Evolutionary conservation across 1,284 basidiomycete genomes (phyloP).

Genomic region (Entoloma clypeatum): DNA sequence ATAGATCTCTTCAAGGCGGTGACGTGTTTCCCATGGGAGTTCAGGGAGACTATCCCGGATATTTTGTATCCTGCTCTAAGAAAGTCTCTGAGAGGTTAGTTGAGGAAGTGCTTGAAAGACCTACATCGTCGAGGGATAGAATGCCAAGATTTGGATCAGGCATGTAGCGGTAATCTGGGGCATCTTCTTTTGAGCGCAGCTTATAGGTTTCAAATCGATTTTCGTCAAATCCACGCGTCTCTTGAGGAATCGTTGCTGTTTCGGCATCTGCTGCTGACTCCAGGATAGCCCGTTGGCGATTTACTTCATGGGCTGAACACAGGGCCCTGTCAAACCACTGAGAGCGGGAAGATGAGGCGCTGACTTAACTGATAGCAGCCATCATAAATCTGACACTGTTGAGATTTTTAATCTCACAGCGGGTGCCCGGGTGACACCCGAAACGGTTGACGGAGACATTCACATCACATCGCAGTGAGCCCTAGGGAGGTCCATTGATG

Average conservation of each 20-base stretch:
- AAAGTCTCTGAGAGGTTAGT: not conserved
- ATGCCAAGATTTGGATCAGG: slow-evolving; percentile 93
- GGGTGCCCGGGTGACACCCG: slow-evolving; percentile 70
- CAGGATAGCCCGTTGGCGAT: slow-evolving; percentile 67
- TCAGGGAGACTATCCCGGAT: slow-evolving; percentile 69
- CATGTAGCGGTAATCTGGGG: slow-evolving; percentile 97
- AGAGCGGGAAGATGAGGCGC: slow-evolving; percentile 7
- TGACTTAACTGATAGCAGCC: slow-evolving; percentile 75
- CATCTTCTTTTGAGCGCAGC: slow-evolving; percentile 88
- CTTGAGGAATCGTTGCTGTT: slow-evolving; percentile 57
- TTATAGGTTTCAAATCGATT: slow-evolving; percentile 76
- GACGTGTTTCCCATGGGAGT: slow-evolving; percentile 67
- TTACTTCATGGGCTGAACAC: slow-evolving; percentile 55
- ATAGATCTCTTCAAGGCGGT: slow-evolving; percentile 49
- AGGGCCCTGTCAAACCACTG: slow-evolving; percentile 1
- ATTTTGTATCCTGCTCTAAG: slow-evolving; percentile 56
- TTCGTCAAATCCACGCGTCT: slow-evolving; percentile 92
- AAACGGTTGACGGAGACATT: slow-evolving; percentile 85
- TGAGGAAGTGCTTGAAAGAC: slow-evolving; percentile 1
- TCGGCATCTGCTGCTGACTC: slow-evolving; percentile 24
- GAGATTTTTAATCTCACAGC: slow-evolving; percentile 97
- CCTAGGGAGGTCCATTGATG: slow-evolving; percentile 43
- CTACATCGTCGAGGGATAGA: slow-evolving; percentile 61
- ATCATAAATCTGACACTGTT: slow-evolving; percentile 89
- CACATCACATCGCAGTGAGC: slow-evolving; percentile 91